These are phyloP conservation scores for Nicotiana obtusifolia DNA, from an alignment of 257 asterid species.

Conservation along the genomic window DNA sequence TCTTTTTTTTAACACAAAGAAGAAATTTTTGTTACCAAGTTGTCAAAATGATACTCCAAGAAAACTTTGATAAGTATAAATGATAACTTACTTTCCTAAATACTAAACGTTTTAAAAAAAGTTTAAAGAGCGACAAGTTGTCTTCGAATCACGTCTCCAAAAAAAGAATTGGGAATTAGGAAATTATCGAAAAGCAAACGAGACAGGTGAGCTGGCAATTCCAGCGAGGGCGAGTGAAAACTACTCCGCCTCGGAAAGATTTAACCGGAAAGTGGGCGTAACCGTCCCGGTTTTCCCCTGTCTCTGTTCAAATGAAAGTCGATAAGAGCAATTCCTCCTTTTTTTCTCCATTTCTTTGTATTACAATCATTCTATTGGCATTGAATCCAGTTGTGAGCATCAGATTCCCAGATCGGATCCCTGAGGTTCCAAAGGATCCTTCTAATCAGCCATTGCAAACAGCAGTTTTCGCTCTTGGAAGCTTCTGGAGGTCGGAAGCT, in stretches of 20 bases:
- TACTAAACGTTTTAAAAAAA: too few relatives aligned
- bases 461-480: conserved; percentile 82
- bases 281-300: neutral
- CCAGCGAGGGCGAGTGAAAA: neutral
- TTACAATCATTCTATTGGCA: conserved; percentile 20
- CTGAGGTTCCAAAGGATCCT: conserved; percentile 19
- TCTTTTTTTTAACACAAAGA: too few relatives aligned
- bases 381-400: conserved; percentile 39
- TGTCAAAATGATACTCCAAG: too few relatives aligned
- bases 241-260: neutral
- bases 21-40: too few relatives aligned
- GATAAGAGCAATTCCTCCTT: neutral
- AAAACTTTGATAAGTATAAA: too few relatives aligned
- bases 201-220: neutral
- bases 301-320: conserved; percentile 1
- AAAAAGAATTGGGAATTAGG: neutral
- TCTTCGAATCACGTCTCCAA: neutral
- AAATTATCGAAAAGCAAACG: neutral
- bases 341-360: neutral
- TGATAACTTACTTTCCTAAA: too few relatives aligned
- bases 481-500: conserved; percentile 98
- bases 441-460: conserved; percentile 47
- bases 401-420: conserved; percentile 64
- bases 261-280: neutral
- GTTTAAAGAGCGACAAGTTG: neutral